phyloP scores from a whole-genome alignment of 768 basidiomycete genomes.

The Xerocomellus chrysenteron region DNA sequence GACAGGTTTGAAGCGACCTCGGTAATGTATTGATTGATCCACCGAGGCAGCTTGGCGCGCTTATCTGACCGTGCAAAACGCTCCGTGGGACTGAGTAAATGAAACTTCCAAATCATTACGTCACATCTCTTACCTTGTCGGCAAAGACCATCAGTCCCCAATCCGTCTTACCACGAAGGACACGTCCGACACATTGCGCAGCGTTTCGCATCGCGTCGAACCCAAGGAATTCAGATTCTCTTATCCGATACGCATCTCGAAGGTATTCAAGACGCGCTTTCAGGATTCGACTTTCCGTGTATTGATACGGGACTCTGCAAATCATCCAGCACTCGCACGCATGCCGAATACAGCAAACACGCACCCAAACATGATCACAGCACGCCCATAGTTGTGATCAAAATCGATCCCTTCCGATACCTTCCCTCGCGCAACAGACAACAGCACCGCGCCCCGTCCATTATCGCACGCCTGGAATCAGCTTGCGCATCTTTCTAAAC shows the following conservation, averaged over 20 bases:
- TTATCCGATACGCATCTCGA: slow-evolving; percentile 96
- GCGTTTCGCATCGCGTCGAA: slow-evolving; percentile 99
- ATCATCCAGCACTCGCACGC: slow-evolving; percentile 1
- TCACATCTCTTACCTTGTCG: slow-evolving; percentile 71
- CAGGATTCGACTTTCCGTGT: slow-evolving; percentile 95
- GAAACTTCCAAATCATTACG: background rate
- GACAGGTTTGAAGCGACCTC: slow-evolving; percentile 96
- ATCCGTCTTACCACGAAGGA: slow-evolving; percentile 96
- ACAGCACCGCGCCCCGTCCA: slow-evolving; percentile 91
- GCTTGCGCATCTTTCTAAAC: background rate
- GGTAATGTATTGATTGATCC: slow-evolving; percentile 99
- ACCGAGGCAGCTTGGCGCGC: slow-evolving; percentile 91
- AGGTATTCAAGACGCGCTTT: slow-evolving; percentile 97
- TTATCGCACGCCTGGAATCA: slow-evolving; percentile 88
- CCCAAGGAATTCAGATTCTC: slow-evolving; percentile 97
- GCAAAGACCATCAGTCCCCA: slow-evolving; percentile 99
- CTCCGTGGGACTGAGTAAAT: slow-evolving; percentile 39
- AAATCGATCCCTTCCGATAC: slow-evolving; percentile 99
- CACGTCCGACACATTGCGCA: slow-evolving; percentile 97
- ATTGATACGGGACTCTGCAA: slow-evolving; percentile 88
- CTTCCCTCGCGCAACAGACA: slow-evolving; percentile 98
- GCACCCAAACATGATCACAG: slow-evolving; percentile 99
- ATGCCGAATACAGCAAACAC: slow-evolving; percentile 8
- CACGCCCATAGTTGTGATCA: slow-evolving; percentile 98
- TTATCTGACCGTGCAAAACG: slow-evolving; percentile 92